Base-by-base conservation (phyloP, 495 filamentous ascomycete species). In the Thozetella sp. region DNA sequence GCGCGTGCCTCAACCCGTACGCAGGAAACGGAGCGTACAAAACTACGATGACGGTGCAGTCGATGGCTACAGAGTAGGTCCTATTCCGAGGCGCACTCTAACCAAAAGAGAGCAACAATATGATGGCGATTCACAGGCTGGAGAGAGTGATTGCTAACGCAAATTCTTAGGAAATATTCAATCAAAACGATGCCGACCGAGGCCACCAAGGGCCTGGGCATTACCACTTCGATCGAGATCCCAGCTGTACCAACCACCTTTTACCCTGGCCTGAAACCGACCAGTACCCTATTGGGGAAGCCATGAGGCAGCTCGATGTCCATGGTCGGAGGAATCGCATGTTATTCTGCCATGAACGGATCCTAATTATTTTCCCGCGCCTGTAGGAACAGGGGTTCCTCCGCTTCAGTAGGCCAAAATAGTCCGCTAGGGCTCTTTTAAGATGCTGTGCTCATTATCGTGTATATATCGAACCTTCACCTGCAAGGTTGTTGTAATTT, bases 211-310 rank as follows among this genome's bases (percentile, higher is more conserved):
- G 72, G 71, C 0, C 80, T 82, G 63, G 80, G 80, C 11, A 78
- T 73, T 9, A 75, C 71, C 11, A 65, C 63, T 45, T 68, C 65
- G 23, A 83, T 86, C 53, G 78, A 80, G 15, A 81, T 84, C 54
- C 83, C 82, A 3, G 67, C 80, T 15, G 80, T 84, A 15, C 81
- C 81, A 1, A 76, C 79, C 13, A 78, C 73, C 17, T 84, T 80
- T 69, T 84, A 74, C 53, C 83, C 82, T 9, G 79, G 79, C 30
- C 66, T 67, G 10, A 76, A 69, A 46, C 74, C 78, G 19, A 26
- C 53, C 50, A 64, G 30, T 37, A 37, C 30, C 30, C 17, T 37
- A 17, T 9, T 37, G 30, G 30, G n/a, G n/a, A n/a, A n/a, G n/a
- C n/a, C n/a, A n/a, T n/a, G n/a, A n/a, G n/a, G n/a, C n/a, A n/a